These are phyloP conservation scores for Pterulicium gracile DNA, from an alignment of 1,284 basidiomycete genomes.

Conservation along the genomic window DNA sequence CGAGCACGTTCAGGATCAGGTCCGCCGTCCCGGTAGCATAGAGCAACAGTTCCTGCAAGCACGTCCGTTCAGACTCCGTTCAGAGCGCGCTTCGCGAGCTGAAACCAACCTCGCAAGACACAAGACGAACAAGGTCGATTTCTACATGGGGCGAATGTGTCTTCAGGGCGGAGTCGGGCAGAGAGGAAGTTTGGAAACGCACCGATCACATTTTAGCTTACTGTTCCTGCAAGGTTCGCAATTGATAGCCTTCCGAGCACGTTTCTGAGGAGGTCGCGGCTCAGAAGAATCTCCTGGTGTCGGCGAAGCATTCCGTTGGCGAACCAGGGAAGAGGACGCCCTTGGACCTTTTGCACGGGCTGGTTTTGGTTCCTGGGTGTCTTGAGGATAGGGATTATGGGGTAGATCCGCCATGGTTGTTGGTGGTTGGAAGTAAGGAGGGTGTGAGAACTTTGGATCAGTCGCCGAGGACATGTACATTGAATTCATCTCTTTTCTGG, in stretches of 20 bases:
- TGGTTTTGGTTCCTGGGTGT: background rate
- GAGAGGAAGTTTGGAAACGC: constrained; percentile 11
- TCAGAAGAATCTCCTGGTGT: constrained; percentile 28
- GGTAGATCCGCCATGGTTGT: background rate
- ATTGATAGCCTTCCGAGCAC: constrained; percentile 74
- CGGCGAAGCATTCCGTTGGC: constrained; percentile 38
- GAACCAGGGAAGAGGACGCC: constrained; percentile 25
- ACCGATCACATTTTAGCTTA: constrained; percentile 81
- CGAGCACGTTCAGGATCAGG: constrained; percentile 39
- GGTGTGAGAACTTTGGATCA: background rate
- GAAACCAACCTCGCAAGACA: constrained; percentile 53
- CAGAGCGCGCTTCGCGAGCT: no score
- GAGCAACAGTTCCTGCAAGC: constrained; percentile 57
- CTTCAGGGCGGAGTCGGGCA: constrained; percentile 9
- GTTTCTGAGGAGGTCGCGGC: constrained; percentile 54
- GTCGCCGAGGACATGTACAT: background rate
- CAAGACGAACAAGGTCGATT: constrained; percentile 77
- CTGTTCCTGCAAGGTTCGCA: constrained; percentile 76
- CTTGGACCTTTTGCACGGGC: background rate
- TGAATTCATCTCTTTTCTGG: background rate
- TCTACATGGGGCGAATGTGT: constrained; percentile 25
- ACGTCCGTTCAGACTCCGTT: no score
- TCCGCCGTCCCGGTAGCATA: constrained; percentile 65
- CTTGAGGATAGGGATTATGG: background rate
- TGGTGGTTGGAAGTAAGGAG: background rate